These are phyloP conservation scores for Tuctoria greenei DNA, from an alignment of 176 grass and related monocot species.

Conservation along the genomic window DNA sequence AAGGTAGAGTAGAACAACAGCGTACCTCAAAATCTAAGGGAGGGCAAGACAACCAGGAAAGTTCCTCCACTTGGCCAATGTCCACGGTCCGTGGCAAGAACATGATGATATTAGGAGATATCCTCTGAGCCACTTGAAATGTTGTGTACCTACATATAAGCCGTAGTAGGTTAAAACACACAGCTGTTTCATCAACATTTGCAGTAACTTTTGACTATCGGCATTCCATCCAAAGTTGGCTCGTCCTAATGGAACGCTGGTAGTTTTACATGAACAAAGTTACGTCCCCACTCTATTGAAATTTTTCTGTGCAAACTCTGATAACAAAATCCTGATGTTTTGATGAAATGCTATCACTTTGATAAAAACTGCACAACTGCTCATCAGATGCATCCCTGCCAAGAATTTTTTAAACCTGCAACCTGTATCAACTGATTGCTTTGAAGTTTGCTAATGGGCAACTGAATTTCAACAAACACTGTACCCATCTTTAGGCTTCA, in stretches of 20 bases:
- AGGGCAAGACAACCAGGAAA: conserved; percentile 64
- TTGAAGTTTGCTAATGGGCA: not conserved
- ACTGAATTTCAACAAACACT: not conserved
- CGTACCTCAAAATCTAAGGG: conserved; percentile 57
- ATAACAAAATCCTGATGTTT: not conserved
- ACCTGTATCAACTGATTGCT: not conserved
- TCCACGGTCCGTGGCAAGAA: conserved; percentile 72
- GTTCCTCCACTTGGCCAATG: conserved; percentile 56
- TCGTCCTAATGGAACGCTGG: not conserved
- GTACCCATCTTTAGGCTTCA: conserved; percentile 67
- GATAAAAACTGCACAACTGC: not conserved
- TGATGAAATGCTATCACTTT: not conserved
- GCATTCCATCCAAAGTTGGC: not conserved
- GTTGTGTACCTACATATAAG: conserved; percentile 31
- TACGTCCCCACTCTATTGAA: not conserved
- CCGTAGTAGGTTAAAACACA: not conserved
- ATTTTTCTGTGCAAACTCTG: not conserved
- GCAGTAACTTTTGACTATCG: not conserved
- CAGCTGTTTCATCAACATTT: not conserved
- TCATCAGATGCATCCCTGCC: not conserved
- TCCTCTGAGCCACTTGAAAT: conserved; percentile 62
- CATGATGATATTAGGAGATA: conserved; percentile 59
- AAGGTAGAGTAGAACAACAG: not conserved
- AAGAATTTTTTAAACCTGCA: not conserved
- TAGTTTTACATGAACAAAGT: not conserved